These are phyloP conservation scores for Euphorbia peplus DNA, from an alignment of 345 rosid genomes.

Conservation along the genomic window DNA sequence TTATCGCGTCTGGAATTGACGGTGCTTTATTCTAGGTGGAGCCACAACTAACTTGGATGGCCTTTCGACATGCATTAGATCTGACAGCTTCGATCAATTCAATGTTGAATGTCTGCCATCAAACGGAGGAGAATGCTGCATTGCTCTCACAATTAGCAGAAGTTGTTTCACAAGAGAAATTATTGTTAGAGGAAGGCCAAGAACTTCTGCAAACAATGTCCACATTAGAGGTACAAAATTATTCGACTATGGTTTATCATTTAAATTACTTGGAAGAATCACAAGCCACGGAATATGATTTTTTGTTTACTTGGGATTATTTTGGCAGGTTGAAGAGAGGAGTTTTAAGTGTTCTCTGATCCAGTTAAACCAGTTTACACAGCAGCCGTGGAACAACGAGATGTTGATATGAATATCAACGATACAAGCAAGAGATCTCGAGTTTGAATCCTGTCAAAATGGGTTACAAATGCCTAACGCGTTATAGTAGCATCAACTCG, in stretches of 20 bases:
- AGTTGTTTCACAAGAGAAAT: slow-evolving; percentile 59
- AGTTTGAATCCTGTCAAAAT: background rate
- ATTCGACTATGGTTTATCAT: background rate
- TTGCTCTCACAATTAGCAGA: slow-evolving; percentile 53
- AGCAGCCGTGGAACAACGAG: background rate
- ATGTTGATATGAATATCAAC: background rate
- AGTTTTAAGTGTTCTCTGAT: slow-evolving; percentile 48
- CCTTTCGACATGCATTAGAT: slow-evolving; percentile 47
- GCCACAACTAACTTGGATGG: slow-evolving; percentile 33
- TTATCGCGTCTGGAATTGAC: background rate
- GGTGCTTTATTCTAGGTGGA: slow-evolving; percentile 37
- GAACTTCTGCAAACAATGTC: slow-evolving; percentile 52
- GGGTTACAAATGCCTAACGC: background rate
- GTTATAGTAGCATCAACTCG: no score
- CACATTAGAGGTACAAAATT: slow-evolving; percentile 44
- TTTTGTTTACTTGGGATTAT: slow-evolving; percentile 9
- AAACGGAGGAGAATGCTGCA: slow-evolving; percentile 41
- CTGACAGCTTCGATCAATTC: slow-evolving; percentile 48
- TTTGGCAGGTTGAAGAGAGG: slow-evolving; percentile 56
- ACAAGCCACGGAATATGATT: no score
- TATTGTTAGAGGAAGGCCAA: slow-evolving; percentile 53
- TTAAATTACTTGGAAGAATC: background rate
- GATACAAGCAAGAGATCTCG: background rate
- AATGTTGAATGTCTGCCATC: slow-evolving; percentile 27
- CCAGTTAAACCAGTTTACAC: slow-evolving; percentile 27